Percentiles rank a stretch among this genome's conserved stretches.
These are phyloP conservation scores for Clathrospora elynae DNA, from an alignment of 2,329 filamentous ascomycete genomes.

Conservation along the genomic window DNA sequence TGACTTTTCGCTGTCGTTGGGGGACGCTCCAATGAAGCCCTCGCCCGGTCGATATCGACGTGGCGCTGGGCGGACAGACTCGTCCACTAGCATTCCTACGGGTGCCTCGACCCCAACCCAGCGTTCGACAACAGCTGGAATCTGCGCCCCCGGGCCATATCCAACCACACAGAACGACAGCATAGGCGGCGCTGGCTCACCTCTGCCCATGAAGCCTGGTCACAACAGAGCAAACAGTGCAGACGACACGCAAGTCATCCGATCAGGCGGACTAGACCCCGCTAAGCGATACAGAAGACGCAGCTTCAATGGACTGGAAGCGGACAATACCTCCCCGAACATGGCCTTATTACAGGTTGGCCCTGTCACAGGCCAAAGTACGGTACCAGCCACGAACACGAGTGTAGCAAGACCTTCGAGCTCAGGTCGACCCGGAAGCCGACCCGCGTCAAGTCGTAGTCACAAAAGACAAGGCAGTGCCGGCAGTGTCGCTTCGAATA, in stretches of 20 bases:
- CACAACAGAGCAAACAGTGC: conserved; percentile 65
- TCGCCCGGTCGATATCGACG: conserved; percentile 86
- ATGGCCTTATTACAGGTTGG: conserved; percentile 23
- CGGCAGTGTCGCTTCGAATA: conserved; percentile 44
- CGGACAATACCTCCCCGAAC: conserved; percentile 29
- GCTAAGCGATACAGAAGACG: conserved; percentile 79
- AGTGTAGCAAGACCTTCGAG: conserved; percentile 38
- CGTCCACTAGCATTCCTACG: conserved; percentile 44
- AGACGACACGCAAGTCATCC: conserved; percentile 72
- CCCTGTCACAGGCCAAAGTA: conserved; percentile 16
- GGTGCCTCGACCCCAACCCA: conserved; percentile 38
- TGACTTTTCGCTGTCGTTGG: conserved; percentile 60
- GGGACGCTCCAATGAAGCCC: conserved; percentile 66
- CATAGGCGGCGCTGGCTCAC: conserved; percentile 51
- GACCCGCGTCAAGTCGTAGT: conserved; percentile 42
- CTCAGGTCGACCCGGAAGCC: conserved; percentile 36
- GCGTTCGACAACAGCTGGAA: conserved; percentile 43
- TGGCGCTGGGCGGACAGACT: conserved; percentile 61
- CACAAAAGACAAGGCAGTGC: conserved; percentile 48
- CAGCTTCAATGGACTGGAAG: conserved; percentile 73
- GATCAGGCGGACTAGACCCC: conserved; percentile 64
- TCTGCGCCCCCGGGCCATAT: conserved; percentile 57
- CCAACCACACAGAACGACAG: conserved; percentile 62
- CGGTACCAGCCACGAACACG: conserved; percentile 21
- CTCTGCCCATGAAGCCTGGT: conserved; percentile 46